Conservation (phyloP, 257 asterid genomes). For the Dorcoceras hygrometricum region DNA sequence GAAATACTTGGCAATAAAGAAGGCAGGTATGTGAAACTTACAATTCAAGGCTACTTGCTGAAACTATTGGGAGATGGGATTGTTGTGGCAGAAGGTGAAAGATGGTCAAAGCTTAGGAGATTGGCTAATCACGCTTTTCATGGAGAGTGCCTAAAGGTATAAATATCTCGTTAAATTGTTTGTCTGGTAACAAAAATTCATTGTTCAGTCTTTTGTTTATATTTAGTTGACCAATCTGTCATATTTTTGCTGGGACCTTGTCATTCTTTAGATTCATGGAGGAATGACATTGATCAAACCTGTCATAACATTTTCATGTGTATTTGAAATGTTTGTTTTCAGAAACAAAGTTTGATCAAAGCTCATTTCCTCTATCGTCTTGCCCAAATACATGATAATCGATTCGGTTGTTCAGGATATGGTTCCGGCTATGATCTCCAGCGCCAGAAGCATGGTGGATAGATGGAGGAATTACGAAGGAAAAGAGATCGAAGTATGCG, state of each 20-base stretch:
- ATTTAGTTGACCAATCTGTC: too few relatives aligned
- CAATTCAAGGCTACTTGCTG: constrained; percentile 7
- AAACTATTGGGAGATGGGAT: constrained; percentile 52
- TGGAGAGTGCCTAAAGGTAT: constrained; percentile 51
- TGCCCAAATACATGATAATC: neutral
- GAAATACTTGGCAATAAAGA: constrained; percentile 48
- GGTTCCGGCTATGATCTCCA: constrained; percentile 51
- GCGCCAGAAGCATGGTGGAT: constrained; percentile 42
- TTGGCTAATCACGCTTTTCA: constrained; percentile 60
- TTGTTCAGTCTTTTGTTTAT: too few relatives aligned
- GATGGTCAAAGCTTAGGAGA: constrained; percentile 52
- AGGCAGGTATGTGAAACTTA: constrained; percentile 30
- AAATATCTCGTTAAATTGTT: neutral
- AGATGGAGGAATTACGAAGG: constrained; percentile 36
- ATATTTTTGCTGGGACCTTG: too few relatives aligned
- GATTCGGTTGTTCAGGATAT: constrained; percentile 34
- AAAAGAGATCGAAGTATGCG: constrained; percentile 44
- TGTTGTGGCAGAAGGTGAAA: constrained; percentile 41
- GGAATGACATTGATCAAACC: too few relatives aligned
- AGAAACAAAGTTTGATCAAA: too few relatives aligned
- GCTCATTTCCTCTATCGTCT: too few relatives aligned
- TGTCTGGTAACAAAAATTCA: too few relatives aligned
- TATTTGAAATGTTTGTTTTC: too few relatives aligned
- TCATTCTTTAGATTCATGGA: too few relatives aligned
- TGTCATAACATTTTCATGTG: too few relatives aligned